Percentiles rank a stretch among this genome's conserved stretches.
phyloP scores from a whole-genome alignment of 2,329 filamentous ascomycete species.

The Macrophomina tecta region DNA sequence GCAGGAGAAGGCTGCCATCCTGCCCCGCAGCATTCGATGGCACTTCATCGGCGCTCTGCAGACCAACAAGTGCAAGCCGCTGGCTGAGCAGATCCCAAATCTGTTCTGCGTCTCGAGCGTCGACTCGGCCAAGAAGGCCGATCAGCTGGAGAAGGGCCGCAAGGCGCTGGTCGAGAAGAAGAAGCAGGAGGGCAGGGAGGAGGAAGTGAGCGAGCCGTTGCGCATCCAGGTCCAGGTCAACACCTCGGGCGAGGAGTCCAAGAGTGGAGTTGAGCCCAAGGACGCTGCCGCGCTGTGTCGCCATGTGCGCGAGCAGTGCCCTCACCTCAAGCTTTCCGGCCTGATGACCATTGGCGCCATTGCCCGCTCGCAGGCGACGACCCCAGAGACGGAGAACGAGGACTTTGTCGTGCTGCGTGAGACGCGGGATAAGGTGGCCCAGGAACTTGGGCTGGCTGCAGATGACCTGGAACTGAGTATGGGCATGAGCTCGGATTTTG shows the following conservation, averaged over 20 bases:
- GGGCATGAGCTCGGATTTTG: slow-evolving; percentile 98
- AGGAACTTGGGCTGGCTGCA: slow-evolving; percentile 62
- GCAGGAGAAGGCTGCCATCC: slow-evolving; percentile 78
- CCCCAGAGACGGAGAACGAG: slow-evolving; percentile 82
- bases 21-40: slow-evolving; percentile 82
- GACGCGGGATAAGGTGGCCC: slow-evolving; percentile 72
- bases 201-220: slow-evolving; percentile 51
- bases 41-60: slow-evolving; percentile 97
- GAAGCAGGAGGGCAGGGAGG: slow-evolving; percentile 33
- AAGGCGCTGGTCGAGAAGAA: slow-evolving; percentile 57
- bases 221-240: slow-evolving; percentile 92
- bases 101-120: slow-evolving; percentile 92
- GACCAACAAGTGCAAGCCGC: slow-evolving; percentile 87
- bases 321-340: slow-evolving; percentile 75
- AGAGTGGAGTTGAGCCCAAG: slow-evolving; percentile 79
- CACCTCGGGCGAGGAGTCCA: slow-evolving; percentile 85
- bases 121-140: slow-evolving; percentile 86
- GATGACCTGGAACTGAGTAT: slow-evolving; percentile 86
- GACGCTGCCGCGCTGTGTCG: slow-evolving; percentile 69
- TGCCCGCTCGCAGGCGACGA: slow-evolving; percentile 76
- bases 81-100: slow-evolving; percentile 83
- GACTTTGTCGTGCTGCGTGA: slow-evolving; percentile 77
- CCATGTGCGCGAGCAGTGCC: slow-evolving; percentile 73
- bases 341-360: slow-evolving; percentile 98
- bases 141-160: slow-evolving; percentile 78